Percentiles rank a stretch among this genome's conserved stretches.
phyloP scores from a whole-genome alignment of 1,284 basidiomycete genomes.

The Cronartium ribicola region DNA sequence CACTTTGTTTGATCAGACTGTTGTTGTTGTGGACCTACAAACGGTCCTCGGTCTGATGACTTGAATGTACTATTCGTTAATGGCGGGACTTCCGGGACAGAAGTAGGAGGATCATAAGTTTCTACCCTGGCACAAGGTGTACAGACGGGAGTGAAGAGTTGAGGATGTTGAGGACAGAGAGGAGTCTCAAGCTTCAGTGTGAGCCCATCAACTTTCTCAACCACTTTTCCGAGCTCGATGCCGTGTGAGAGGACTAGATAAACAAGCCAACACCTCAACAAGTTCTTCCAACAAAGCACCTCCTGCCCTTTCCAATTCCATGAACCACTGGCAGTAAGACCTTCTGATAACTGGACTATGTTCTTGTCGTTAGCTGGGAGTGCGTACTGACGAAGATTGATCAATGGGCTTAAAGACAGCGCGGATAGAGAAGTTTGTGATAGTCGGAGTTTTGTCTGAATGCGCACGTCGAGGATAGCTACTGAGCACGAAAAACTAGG shows the following conservation, averaged over 20 bases:
- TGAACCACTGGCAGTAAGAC: not conserved
- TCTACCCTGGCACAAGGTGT: too few species aligned
- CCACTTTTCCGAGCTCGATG: slow-evolving; percentile 14
- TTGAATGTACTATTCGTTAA: too few species aligned
- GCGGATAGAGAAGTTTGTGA: not conserved
- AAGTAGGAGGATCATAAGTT: too few species aligned
- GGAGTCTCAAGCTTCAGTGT: too few species aligned
- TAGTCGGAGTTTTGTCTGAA: not conserved
- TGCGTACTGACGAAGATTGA: not conserved
- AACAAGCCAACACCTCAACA: slow-evolving; percentile 31
- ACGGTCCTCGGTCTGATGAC: too few species aligned
- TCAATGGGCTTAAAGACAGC: not conserved
- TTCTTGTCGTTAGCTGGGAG: not conserved
- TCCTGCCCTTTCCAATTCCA: slow-evolving; percentile 9
- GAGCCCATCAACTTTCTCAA: not conserved
- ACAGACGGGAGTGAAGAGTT: too few species aligned
- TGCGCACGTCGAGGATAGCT: not conserved
- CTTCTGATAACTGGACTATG: not conserved
- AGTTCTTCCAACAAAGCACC: slow-evolving; percentile 21
- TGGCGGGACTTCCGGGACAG: too few species aligned
- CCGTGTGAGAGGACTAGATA: slow-evolving; percentile 19
- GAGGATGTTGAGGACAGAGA: too few species aligned
- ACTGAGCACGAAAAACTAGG: not conserved
- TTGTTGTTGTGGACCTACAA: too few species aligned
- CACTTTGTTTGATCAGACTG: too few species aligned